These are phyloP conservation scores for Eucalyptus erythrocorys DNA, from an alignment of 345 rosid species.

Conservation along the genomic window DNA sequence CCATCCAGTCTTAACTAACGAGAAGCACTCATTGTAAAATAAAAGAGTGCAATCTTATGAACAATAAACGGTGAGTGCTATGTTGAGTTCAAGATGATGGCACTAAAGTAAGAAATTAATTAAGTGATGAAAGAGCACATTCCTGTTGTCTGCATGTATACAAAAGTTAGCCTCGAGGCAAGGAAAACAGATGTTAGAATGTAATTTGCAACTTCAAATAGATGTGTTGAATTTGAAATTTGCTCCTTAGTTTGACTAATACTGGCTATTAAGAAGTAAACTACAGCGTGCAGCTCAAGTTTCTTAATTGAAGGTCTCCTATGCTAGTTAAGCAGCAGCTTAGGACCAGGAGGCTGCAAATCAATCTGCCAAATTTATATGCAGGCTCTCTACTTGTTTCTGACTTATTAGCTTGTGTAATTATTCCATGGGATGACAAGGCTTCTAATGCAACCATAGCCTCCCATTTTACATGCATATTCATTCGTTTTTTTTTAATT, in stretches of 20 bases:
- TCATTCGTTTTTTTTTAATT: background rate
- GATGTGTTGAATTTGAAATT: background rate
- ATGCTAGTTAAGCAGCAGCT: background rate
- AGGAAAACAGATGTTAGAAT: background rate
- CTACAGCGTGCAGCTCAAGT: background rate
- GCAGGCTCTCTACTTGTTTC: background rate
- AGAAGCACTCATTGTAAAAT: background rate
- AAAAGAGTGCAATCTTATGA: background rate
- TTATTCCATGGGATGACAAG: background rate
- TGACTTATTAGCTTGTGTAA: background rate
- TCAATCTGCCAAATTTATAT: background rate
- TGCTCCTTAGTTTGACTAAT: background rate
- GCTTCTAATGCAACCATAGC: background rate
- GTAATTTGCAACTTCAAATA: background rate
- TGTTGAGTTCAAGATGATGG: background rate
- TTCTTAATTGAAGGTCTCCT: background rate
- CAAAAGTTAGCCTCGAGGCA: background rate
- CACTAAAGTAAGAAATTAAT: background rate
- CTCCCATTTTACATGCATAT: background rate
- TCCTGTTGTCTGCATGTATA: background rate
- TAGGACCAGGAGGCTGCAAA: background rate
- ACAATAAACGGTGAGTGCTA: background rate
- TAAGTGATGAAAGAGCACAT: background rate
- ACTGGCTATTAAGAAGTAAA: background rate
- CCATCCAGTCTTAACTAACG: background rate